Evolutionary conservation across 164 flowering plant species (phyloP).

Genomic region (Litsea cubeba): DNA sequence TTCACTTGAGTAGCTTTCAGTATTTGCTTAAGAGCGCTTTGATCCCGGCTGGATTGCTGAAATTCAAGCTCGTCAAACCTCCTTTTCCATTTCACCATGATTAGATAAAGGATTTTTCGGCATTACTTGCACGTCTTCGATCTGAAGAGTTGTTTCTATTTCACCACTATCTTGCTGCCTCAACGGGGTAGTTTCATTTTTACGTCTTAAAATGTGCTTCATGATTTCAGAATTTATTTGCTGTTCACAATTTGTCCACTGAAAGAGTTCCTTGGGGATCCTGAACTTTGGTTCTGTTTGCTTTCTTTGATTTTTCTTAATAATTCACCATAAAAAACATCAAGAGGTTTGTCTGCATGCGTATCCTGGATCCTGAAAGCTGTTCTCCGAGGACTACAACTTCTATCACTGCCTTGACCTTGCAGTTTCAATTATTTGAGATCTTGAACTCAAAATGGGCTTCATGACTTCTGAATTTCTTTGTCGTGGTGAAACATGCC

Average conservation of each 20-base stretch:
- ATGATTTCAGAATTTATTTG: slow-evolving; percentile 19
- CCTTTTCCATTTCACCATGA: slow-evolving; percentile 77
- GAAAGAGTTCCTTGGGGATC: slow-evolving; percentile 31
- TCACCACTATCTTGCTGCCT: slow-evolving; percentile 32
- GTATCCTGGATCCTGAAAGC: not conserved
- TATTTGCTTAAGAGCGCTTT: slow-evolving; percentile 92
- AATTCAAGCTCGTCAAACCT: slow-evolving; percentile 71
- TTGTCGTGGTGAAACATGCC: slow-evolving; percentile 26
- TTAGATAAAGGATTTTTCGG: slow-evolving; percentile 41
- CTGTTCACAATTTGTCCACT: slow-evolving; percentile 21
- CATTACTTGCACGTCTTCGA: slow-evolving; percentile 24
- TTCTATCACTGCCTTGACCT: slow-evolving; percentile 57
- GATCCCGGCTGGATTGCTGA: slow-evolving; percentile 71
- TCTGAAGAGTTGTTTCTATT: slow-evolving; percentile 6
- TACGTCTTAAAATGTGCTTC: slow-evolving; percentile 44
- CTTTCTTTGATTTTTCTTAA: slow-evolving; percentile 28
- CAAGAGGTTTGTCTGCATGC: slow-evolving; percentile 14
- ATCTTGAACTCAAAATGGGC: slow-evolving; percentile 34
- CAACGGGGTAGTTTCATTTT: slow-evolving; percentile 77
- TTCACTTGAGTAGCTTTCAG: slow-evolving; percentile 78
- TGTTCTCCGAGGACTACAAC: slow-evolving; percentile 26
- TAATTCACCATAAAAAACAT: not conserved
- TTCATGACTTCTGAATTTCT: slow-evolving; percentile 30
- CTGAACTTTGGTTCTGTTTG: slow-evolving; percentile 19
- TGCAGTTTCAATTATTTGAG: slow-evolving; percentile 68